These are phyloP conservation scores for Starmerella vaccinii DNA, from an alignment of 805 yeast genomes.

Conservation along the genomic window DNA sequence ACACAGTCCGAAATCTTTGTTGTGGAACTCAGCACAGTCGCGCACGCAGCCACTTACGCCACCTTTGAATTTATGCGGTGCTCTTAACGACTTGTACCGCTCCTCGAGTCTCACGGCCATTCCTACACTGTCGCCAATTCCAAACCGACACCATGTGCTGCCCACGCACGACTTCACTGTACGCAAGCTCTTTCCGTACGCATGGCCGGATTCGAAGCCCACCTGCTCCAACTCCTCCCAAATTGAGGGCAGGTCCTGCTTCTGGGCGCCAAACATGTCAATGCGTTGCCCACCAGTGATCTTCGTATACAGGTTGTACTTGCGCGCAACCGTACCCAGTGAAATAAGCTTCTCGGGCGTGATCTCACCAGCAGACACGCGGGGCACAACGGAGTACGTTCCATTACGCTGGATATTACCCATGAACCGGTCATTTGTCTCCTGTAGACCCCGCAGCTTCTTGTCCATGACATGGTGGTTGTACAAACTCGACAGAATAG, in stretches of 20 bases:
- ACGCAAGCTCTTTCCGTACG: conserved; percentile 33
- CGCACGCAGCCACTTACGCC: conserved; percentile 35
- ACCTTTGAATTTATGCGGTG: conserved; percentile 35
- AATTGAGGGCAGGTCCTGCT: conserved; percentile 30
- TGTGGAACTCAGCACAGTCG: conserved; percentile 35
- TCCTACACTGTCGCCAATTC: conserved; percentile 36
- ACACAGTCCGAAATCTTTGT: conserved; percentile 34
- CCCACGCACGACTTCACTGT: conserved; percentile 36
- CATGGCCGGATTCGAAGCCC: conserved; percentile 35
- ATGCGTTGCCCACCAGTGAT: conserved; percentile 35
- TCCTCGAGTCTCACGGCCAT: conserved; percentile 33
- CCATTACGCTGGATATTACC: conserved; percentile 36
- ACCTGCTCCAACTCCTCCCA: conserved; percentile 31
- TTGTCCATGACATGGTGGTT: conserved; percentile 30
- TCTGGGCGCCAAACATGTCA: conserved; percentile 32
- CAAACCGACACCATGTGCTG: conserved; percentile 35
- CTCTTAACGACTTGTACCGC: conserved; percentile 33
- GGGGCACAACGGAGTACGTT: conserved; percentile 34
- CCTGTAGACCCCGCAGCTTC: conserved; percentile 33
- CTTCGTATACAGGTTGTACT: conserved; percentile 32
- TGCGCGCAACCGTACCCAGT: conserved; percentile 31
- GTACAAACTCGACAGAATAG: conserved; percentile 32
- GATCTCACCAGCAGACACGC: conserved; percentile 35
- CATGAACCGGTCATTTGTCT: conserved; percentile 33
- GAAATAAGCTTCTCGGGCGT: conserved; percentile 34